Evolutionary conservation across 2,329 filamentous ascomycete genomes (phyloP).

Genomic region (Ophiostoma sp.): DNA sequence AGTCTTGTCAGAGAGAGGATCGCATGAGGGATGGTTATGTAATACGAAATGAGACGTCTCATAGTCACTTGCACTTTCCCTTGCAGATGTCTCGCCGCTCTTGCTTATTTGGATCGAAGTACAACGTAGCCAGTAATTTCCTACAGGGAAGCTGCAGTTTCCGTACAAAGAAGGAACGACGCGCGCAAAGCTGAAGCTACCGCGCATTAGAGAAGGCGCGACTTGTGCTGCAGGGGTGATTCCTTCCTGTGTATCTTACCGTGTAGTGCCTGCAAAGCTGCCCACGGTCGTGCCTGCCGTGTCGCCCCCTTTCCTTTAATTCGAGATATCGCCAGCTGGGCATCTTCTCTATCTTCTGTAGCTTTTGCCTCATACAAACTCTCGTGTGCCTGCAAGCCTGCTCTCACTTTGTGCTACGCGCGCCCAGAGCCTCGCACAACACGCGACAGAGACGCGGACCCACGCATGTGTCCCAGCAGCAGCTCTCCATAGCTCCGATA

Average conservation of each 20-base stretch:
- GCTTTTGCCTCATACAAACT: not conserved
- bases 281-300: not conserved
- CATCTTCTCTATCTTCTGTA: not conserved
- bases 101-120: not conserved
- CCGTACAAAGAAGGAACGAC: slow-evolving; percentile 1
- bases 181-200: slow-evolving; percentile 2
- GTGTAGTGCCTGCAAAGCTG: not conserved
- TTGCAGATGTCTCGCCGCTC: not conserved
- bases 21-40: not conserved
- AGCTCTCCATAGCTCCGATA: not conserved
- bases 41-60: not conserved
- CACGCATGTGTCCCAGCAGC: slow-evolving; percentile 12
- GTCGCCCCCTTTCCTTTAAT: not conserved
- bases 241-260: not conserved
- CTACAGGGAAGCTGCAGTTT: not conserved
- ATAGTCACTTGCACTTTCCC: not conserved
- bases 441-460: not conserved
- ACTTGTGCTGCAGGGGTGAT: not conserved
- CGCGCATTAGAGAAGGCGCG: not conserved
- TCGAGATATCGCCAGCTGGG: not conserved
- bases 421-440: slow-evolving; percentile 1
- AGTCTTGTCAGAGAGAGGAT: too few species aligned
- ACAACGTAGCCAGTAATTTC: not conserved
- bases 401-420: not conserved
- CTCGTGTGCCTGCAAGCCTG: not conserved